These are phyloP conservation scores for Phytophthora sansomeana DNA, from an alignment of 352 stramenopile genomes.

Conservation along the genomic window DNA sequence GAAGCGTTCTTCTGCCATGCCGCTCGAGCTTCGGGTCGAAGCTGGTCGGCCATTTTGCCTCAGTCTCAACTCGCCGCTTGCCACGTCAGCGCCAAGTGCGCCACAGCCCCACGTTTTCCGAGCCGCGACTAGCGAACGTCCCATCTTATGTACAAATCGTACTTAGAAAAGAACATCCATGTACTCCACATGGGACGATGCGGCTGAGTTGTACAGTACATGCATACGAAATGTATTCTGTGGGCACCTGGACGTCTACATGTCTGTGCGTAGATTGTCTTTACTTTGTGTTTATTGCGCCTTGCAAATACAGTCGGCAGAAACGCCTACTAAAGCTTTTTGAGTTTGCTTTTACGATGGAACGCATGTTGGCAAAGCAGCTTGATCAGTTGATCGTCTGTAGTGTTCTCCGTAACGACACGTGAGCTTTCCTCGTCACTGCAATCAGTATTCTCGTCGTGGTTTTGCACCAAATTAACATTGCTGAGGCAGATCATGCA, in stretches of 20 bases:
- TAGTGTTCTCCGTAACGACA: neutral
- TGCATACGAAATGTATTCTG: too few relatives aligned
- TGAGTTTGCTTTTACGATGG: too few relatives aligned
- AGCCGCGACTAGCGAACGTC: slow-evolving; percentile 9
- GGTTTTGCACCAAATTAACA: too few relatives aligned
- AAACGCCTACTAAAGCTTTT: too few relatives aligned
- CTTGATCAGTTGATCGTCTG: slow-evolving; percentile 28
- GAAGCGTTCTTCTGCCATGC: neutral
- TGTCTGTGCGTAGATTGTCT: too few relatives aligned
- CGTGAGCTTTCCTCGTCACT: neutral
- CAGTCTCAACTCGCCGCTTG: neutral
- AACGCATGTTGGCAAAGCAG: slow-evolving; percentile 67
- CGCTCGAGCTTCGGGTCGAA: neutral
- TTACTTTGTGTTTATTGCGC: too few relatives aligned
- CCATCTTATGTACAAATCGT: slow-evolving; percentile 3
- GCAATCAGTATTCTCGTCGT: neutral
- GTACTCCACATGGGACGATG: too few relatives aligned
- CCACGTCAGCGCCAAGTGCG: slow-evolving; percentile 6
- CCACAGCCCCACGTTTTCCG: slow-evolving; percentile 18
- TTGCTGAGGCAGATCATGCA: too few relatives aligned
- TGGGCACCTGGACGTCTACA: too few relatives aligned
- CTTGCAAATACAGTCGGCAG: too few relatives aligned
- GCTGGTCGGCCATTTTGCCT: neutral
- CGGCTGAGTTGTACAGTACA: too few relatives aligned
- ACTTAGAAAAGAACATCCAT: neutral